Conservation (phyloP, 768 basidiomycete genomes). For the Boletus eberwhitei region DNA sequence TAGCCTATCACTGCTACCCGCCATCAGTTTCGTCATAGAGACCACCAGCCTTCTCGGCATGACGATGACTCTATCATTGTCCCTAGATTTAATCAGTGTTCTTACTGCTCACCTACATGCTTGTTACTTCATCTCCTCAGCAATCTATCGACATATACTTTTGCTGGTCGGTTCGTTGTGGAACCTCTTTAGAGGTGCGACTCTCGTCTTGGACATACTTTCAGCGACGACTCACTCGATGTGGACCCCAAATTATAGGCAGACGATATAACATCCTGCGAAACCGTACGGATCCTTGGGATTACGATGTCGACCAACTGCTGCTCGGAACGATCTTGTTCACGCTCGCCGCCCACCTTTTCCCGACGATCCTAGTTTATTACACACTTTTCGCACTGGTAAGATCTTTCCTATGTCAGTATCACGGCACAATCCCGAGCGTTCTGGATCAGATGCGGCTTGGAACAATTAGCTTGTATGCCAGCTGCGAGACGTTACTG, state of each 20-base stretch:
- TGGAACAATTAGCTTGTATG: constrained; percentile 55
- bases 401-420: neutral
- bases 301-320: constrained; percentile 90
- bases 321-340: constrained; percentile 92
- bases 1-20: constrained; percentile 19
- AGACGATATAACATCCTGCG: constrained; percentile 87
- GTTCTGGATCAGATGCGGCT: constrained; percentile 44
- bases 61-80: constrained; percentile 64
- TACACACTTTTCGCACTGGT: constrained; percentile 78
- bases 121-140: constrained; percentile 61
- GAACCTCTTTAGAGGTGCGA: constrained; percentile 84
- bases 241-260: constrained; percentile 43
- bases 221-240: neutral
- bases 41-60: constrained; percentile 42
- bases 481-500: constrained; percentile 58
- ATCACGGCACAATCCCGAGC: neutral
- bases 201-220: neutral
- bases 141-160: constrained; percentile 60
- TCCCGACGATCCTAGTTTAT: constrained; percentile 85
- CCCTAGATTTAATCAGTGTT: constrained; percentile 62
- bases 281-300: constrained; percentile 84
- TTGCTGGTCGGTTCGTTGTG: constrained; percentile 65
- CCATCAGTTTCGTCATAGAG: constrained; percentile 34
- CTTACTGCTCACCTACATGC: constrained; percentile 70
- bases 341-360: constrained; percentile 74